Percentiles rank a stretch among this genome's conserved stretches.
phyloP scores from a whole-genome alignment of 1,139 yeast species.

The Scheffersomyces cryptocercus region DNA sequence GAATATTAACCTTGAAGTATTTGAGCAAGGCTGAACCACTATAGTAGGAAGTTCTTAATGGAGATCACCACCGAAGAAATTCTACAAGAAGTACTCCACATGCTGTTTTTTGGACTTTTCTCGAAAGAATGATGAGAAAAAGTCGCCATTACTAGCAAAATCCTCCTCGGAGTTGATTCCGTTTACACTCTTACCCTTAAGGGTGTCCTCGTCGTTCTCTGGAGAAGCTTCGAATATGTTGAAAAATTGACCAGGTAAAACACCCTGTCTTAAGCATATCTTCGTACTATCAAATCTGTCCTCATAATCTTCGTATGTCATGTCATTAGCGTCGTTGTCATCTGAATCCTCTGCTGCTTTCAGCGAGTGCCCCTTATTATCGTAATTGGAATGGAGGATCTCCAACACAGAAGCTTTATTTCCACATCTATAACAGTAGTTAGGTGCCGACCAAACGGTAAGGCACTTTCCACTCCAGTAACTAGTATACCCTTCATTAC shows the following conservation, averaged over 20 bases:
- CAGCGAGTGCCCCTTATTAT: constrained; percentile 7
- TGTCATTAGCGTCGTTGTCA: constrained; percentile 8
- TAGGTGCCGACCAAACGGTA: constrained; percentile 99
- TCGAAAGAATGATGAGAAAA: constrained; percentile 26
- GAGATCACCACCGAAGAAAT: no score
- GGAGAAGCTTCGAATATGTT: constrained; percentile 98
- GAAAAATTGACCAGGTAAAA: constrained; percentile 58
- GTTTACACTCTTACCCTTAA: constrained; percentile 43
- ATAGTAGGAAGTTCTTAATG: no score
- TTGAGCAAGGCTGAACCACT: no score
- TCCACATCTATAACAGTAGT: constrained; percentile 95
- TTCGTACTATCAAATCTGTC: constrained; percentile 34
- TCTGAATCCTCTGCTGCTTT: constrained; percentile 9
- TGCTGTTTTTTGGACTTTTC: constrained; percentile 22
- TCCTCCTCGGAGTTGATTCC: constrained; percentile 26
- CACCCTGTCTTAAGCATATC: constrained; percentile 44
- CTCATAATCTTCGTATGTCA: constrained; percentile 13
- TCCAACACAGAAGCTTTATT: constrained; percentile 94
- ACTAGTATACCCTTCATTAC: constrained; percentile 93
- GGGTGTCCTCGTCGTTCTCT: constrained; percentile 60
- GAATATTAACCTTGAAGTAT: no score
- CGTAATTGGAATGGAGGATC: constrained; percentile 44
- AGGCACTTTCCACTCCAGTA: constrained; percentile 88
- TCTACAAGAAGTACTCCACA: constrained; percentile 24
- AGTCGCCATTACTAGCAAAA: constrained; percentile 14